Base-by-base conservation (phyloP, 1,284 basidiomycete species). In the Fomitiporia mediterranea region DNA sequence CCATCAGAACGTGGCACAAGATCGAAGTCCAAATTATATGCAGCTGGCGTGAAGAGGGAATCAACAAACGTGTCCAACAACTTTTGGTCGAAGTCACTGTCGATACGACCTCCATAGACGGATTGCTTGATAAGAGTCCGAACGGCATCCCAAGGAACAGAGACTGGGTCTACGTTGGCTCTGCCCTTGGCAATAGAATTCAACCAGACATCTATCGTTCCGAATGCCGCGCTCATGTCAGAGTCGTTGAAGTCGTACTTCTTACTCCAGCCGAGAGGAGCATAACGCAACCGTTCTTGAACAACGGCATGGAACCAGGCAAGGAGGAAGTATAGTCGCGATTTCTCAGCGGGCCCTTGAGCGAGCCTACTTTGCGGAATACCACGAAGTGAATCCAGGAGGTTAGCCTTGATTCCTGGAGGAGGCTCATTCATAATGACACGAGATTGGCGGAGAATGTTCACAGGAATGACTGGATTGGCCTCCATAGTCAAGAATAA, bases 231-330 rank as follows among this genome's bases (percentile, higher is more conserved):
- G n/a, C 87, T 83, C 80, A 96, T 89, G 67, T 98, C 95, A 3
- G 95, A 96, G 68, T 98, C 94, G 70, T 98, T 98, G 80, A 98
- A 98, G 70, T 98, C 95, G 72, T 98, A 98, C 0, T 81, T 79
- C 73, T 97, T 94, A 67, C 89, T 94, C 93, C 94, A 98, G 0
- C 95, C 94, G 23, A 98, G 77, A 4, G 95, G 95, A 7, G 89
- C 89, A 68, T 97, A 98, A 40, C 95, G 90, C 23, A 98, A 77
- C 62, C 95, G 91, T 70, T 98, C 95, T 72, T 97, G 94, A 0
- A 98, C 86, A 23, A 98, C 82, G 15, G 95, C 94, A 67, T 98
- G 95, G 84, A 98, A 95, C 94, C 94, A 98, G 2, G 94, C 91
- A n/a, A 98, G 81, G 37, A 97, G 74, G 84, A 95, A 95, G 71